Base-by-base conservation (phyloP, 768 basidiomycete species). In the Psilocybe subaeruginosa region DNA sequence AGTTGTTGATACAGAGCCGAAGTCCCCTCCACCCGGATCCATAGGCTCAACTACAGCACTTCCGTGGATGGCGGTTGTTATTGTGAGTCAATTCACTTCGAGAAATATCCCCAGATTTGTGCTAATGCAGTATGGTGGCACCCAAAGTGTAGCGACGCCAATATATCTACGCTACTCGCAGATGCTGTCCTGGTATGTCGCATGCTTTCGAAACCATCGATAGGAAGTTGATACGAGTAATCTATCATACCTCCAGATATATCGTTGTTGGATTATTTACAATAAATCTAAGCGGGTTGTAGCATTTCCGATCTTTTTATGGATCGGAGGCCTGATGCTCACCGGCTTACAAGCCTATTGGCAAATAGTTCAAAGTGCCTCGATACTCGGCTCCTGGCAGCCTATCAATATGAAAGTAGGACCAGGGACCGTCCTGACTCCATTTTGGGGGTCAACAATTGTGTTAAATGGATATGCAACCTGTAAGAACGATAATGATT, bases 391-490 rank as follows among this genome's bases (percentile, higher is more conserved):
- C 46, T 41, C 54, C 0, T 66, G 65, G 65, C 43, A 37, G 4
- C 65, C 65, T 3, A 59, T 66, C 1, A 66, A 66, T 27, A 66
- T 63, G 62, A 48, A 27, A 16, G 35, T 66, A 4, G 62, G 65
- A 3, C 65, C 62, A 56, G 65, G 65, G 16, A 66, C 59, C 0
- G 54, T 66, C 47, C 39, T 66, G 35, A 63, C 65, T 8, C 65
- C 65, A 8, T 66, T 66, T 39, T 66, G 65, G 65, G 62, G 47
- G 16, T 59, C 56, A 3, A 63, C 65, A 8, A 63, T 66, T 23
- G 48, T 58, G 8, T 52, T 66, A 5, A 66, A 66, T 56, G 29
- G 58, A n/a, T 63, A 66, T 45, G 59, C 65, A 3, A 66, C 65
- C 29, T 52, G 65, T 63, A 37, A 48, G 61, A 1, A 23, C 23